Base-by-base conservation (phyloP, 768 basidiomycete genomes). In the Pulveroboletus sp. region DNA sequence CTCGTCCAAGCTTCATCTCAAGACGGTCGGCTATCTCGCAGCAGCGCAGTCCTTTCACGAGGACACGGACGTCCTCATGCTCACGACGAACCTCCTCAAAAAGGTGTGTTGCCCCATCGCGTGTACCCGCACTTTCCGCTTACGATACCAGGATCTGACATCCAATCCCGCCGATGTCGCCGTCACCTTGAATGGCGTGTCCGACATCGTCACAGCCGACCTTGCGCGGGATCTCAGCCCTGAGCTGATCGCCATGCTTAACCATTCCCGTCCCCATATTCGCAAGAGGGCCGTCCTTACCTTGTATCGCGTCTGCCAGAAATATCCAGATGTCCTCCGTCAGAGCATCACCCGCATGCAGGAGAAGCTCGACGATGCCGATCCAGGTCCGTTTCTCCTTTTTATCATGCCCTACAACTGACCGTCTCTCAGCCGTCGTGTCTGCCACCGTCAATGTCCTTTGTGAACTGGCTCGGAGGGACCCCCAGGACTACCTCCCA, bases 51-150 rank as follows among this genome's bases (percentile, higher is more conserved):
- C 94, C 1, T 99, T 98, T 67, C 78, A 85, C 37, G 82, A 91
- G 57, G 91, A 95, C 49, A 98, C 97, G 1, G 97, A 98, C 59
- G 95, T 98, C 20, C 82, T 98, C 19, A 97, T 99, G 80, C 78
- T 98, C 40, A 97, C 95, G 4, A 97, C 95, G 10, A 99, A 99
- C 69, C 73, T 92, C 25, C 70, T 95, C 55, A 95, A 95, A 76
- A 97, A 97, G 80, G 93, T 90, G 49, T 51, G 81, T 61, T 6
- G 17, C 6, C 35, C 25, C 14, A 27, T 14, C 34, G 11, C 13
- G n/a, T 27, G 2, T 20, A 21, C 38, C 21, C 8, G 25, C 14
- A 4, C 56, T 59, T 58, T 35, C 16, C 47, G 25, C 42, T 56
- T 6, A 58, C 38, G 32, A 17, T 39, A 27, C 29, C 49, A 94